Conservation (phyloP, 2,329 filamentous ascomycete species). For the Phialophora tarda region DNA sequence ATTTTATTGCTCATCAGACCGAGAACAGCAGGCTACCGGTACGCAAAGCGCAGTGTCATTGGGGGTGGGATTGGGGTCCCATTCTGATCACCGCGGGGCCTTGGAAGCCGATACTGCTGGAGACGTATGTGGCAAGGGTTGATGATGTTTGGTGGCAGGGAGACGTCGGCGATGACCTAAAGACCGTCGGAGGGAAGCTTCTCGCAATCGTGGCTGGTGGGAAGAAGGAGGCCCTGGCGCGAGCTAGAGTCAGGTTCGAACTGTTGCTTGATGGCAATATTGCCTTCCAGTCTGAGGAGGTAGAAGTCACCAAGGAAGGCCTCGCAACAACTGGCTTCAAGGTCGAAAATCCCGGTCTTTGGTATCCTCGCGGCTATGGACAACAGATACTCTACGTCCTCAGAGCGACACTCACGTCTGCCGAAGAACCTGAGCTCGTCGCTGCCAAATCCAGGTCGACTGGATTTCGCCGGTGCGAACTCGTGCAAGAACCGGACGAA, state of each 20-base stretch:
- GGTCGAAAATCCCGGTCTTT: slow-evolving; percentile 57
- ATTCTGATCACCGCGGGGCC: slow-evolving; percentile 66
- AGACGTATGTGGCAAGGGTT: slow-evolving; percentile 65
- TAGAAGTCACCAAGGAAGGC: slow-evolving; percentile 48
- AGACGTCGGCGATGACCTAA: slow-evolving; percentile 49
- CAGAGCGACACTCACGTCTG: slow-evolving; percentile 50
- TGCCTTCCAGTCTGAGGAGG: slow-evolving; percentile 49
- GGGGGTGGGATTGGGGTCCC: slow-evolving; percentile 75
- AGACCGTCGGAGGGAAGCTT: slow-evolving; percentile 47
- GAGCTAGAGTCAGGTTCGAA: slow-evolving; percentile 37
- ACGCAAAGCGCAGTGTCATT: slow-evolving; percentile 62
- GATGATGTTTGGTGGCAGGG: slow-evolving; percentile 61
- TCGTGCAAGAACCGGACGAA: slow-evolving; percentile 52
- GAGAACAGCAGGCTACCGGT: slow-evolving; percentile 50
- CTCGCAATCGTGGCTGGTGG: slow-evolving; percentile 47
- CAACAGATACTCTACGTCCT: slow-evolving; percentile 62
- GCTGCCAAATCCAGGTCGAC: slow-evolving; percentile 51
- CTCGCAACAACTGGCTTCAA: slow-evolving; percentile 44
- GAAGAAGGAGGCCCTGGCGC: slow-evolving; percentile 32
- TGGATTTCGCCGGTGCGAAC: slow-evolving; percentile 60
- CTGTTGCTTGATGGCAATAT: slow-evolving; percentile 44
- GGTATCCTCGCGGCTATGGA: slow-evolving; percentile 67
- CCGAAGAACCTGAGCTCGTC: slow-evolving; percentile 50
- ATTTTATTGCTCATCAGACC: slow-evolving; percentile 54
- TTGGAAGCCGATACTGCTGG: slow-evolving; percentile 70